These are phyloP conservation scores for Smittium culicis DNA, from an alignment of 371 early-diverging fungal species.

Conservation along the genomic window DNA sequence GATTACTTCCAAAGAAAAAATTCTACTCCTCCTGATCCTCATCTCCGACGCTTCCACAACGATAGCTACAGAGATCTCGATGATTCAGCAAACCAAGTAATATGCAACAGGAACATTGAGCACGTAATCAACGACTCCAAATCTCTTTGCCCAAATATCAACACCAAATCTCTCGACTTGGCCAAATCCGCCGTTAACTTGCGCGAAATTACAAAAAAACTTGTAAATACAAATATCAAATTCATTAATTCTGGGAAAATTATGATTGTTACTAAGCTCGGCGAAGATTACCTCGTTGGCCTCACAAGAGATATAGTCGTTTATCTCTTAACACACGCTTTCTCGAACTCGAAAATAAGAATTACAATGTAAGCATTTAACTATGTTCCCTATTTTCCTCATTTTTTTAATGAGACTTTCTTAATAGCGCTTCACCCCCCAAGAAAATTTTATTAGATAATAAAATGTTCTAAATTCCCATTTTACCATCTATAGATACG, in stretches of 20 bases:
- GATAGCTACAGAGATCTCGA: no score
- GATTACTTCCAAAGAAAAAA: no score
- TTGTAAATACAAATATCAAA: slow-evolving; percentile 9
- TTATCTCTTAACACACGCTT: slow-evolving; percentile 51
- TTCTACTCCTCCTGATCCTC: no score
- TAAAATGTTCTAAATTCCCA: no score
- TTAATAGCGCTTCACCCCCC: no score
- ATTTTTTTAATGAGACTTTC: not conserved
- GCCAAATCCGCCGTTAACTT: not conserved
- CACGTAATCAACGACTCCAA: not conserved
- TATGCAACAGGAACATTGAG: not conserved
- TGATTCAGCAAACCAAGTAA: not conserved
- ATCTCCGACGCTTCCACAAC: no score
- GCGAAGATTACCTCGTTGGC: slow-evolving; percentile 55
- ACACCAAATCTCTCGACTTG: not conserved
- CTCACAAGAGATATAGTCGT: slow-evolving; percentile 65
- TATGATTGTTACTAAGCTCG: slow-evolving; percentile 83
- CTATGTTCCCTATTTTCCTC: not conserved
- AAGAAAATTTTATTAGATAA: no score
- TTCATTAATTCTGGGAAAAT: slow-evolving; percentile 33
- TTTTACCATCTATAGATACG: slow-evolving; percentile 38
- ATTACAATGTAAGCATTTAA: slow-evolving; percentile 35
- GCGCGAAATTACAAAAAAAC: not conserved
- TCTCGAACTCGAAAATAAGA: slow-evolving; percentile 21
- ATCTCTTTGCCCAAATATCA: not conserved